Evolutionary conservation across 257 asterid genomes (phyloP), one percentile per base, ranked within the genome.

Genomic region (Nicotiana tabacum): DNA sequence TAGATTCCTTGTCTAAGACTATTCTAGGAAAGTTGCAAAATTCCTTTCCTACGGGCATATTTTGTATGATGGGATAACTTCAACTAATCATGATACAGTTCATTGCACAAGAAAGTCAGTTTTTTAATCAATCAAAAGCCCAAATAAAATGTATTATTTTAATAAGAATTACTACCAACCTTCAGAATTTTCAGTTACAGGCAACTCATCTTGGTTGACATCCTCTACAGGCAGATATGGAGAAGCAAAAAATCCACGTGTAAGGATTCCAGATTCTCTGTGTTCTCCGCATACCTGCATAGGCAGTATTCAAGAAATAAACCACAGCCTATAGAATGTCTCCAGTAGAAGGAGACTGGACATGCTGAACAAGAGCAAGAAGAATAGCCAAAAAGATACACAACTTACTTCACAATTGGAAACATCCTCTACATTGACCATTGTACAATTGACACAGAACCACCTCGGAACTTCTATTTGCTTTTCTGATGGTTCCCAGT

Each of bases 361-460:
- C 21, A 24, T 29, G 78, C 39, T 21, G 61, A 62, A 84, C 18
- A 6, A 48, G 4, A 33, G 37, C 15, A 21, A 32, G 27, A 61
- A 76, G 35, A 76, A 76, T 55, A 76, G 80, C 80, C 80, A 76
- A 51, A 76, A 27, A 15, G 64, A 51, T 51, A 51, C 46, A 29
- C 30, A 58, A 84, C 93, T 80, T 86, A 96, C 98, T 83, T 92
- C 88, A 82, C 99, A 96, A 81, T 89, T 90, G 32, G 83, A 77
- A 79, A 85, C 87, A 64, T 30, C 88, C 32, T 89, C 97, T 77
- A 90, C 81, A 85, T 96, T 96, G 80, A 79, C 89, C 95, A 94
- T 88, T 2, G 98, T 93, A 87, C 99, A 96, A 86, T 96, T 96
- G 84, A 89, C 88, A 87, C 98, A 96, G 90, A 93, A 94, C 99